Base-by-base conservation (phyloP, 257 asterid genomes). In the Schizonepeta tenuifolia region DNA sequence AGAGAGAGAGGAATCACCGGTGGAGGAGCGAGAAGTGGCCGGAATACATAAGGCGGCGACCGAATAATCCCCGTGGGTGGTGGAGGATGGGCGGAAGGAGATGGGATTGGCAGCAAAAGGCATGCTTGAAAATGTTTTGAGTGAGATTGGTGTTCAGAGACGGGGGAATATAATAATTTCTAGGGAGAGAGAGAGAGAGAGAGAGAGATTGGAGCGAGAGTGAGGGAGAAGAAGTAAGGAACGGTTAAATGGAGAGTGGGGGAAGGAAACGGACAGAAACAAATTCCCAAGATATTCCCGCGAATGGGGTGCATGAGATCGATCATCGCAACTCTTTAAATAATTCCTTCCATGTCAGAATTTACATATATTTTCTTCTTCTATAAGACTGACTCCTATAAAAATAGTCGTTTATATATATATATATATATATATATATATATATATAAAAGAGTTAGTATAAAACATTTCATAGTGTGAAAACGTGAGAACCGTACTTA, bases 231-330 rank as follows among this genome's bases (percentile, higher is more conserved):
- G 6, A 31, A 31, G 6, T 49, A 49, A 43, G 64, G 5, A 21
- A 26, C 7, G 47, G 64, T 74, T 70, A 72, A 56, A 67, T 46
- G 74, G 77, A 69, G 74, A 60, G 71, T 44, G 75, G 51, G 67
- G 65, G 74, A 67, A 65, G 81, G 82, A 83, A 85, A 70, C 15
- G 65, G 96, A 85, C 93, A 84, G 82, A 84, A 84, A 81, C 62
- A 76, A 75, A 65, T 78, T 73, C 85, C 85, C 83, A 68, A 81
- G 79, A 83, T 87, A 86, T 86, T 85, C 93, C 84, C 77, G 76
- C 78, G 43, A 75, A 74, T 20, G 81, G 81, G 80, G 81, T 79
- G 84, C 89, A 82, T 83, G 86, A 90, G 82, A 88, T 90, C 95
- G 82, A 88, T 90, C 95, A 73, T 82, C 75, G 79, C 77, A 38